Base-by-base conservation (phyloP, 495 filamentous ascomycete species). In the Stereocaulon alpinum region DNA sequence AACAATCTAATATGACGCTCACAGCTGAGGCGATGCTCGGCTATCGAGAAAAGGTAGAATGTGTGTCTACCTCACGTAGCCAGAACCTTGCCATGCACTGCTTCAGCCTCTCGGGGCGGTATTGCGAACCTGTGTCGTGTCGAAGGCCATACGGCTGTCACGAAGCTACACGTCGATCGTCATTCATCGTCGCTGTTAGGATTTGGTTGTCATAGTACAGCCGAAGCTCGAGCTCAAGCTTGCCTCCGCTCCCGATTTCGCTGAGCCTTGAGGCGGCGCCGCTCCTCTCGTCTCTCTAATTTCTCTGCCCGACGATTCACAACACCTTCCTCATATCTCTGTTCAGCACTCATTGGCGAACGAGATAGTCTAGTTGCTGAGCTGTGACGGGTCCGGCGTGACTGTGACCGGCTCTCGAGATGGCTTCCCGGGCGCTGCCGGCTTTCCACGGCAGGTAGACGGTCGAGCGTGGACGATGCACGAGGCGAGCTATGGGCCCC, bases 221-320 rank as follows among this genome's bases (percentile, higher is more conserved):
- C 10, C 12, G 40, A 37, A 4, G 6, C 24, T 22, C 11, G 43
- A 17, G 10, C 24, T n/a, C 27, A 20, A 44, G 48, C n/a, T 18
- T 12, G 34, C 17, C 40, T 41, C 40, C 24, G 58, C 41, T 60
- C 58, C 40, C 24, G 58, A 29, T 60, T 48, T 44, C 58, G 58
- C 40, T 60, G 48, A 43, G 58, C 49, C 30, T 54, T 54, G 12
- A 60, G 49, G 44, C 58, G 58, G 22, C 40, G 37, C 37, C 58
- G 58, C 37, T 54, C 58, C 30, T 48, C 53, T 49, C 43, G 42
- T 22, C 52, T 55, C 52, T 61, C 59, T 29, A 50, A n/a, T 24
- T 62, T 58, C 18, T 37, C 40, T 17, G 40, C 20, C 37, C 55
- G 52, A 51, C 60, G 60, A 37, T 58, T 55, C 29, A 24, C 55